Percentiles rank a stretch among this genome's conserved stretches.
phyloP scores from a whole-genome alignment of 2,329 filamentous ascomycete genomes.

The Dactylellina drechsleri region DNA sequence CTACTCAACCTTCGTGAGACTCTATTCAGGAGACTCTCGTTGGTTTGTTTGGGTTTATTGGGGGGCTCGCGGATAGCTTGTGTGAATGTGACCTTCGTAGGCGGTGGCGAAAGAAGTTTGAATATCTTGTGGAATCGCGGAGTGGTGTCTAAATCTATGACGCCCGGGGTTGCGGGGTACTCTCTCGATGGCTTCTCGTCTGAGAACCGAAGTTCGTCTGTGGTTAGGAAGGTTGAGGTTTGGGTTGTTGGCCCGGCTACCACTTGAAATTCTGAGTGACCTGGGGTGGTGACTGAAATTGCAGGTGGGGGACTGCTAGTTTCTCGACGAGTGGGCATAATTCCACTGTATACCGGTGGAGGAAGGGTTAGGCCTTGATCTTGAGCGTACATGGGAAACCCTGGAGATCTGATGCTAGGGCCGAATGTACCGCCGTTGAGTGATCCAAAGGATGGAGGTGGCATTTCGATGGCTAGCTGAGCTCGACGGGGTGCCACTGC shows the following conservation, averaged over 20 bases:
- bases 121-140: conserved; percentile 43
- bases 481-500: conserved; percentile 9
- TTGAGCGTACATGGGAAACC: neutral
- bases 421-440: neutral
- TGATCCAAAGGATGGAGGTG: neutral
- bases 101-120: conserved; percentile 32
- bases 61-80: conserved; percentile 25
- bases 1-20: conserved; percentile 38
- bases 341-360: conserved; percentile 1
- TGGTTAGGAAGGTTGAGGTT: conserved; percentile 29
- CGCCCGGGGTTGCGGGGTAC: conserved; percentile 1
- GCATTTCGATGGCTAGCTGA: conserved; percentile 5
- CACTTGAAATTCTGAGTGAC: conserved; percentile 10
- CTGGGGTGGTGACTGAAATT: conserved; percentile 23
- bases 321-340: neutral
- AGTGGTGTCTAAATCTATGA: conserved; percentile 44
- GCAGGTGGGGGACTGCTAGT: neutral
- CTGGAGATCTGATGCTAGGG: neutral
- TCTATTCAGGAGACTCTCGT: conserved; percentile 8
- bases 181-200: conserved; percentile 26
- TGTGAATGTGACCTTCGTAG: conserved; percentile 45
- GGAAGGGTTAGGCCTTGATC: conserved; percentile 1
- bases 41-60: conserved; percentile 3
- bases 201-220: conserved; percentile 13
- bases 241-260: conserved; percentile 7